A percentile compares a stretch with the other conserved stretches of the same genome.
Conservation (phyloP, 2,329 filamentous ascomycete species). For the Akanthomyces lecanii region DNA sequence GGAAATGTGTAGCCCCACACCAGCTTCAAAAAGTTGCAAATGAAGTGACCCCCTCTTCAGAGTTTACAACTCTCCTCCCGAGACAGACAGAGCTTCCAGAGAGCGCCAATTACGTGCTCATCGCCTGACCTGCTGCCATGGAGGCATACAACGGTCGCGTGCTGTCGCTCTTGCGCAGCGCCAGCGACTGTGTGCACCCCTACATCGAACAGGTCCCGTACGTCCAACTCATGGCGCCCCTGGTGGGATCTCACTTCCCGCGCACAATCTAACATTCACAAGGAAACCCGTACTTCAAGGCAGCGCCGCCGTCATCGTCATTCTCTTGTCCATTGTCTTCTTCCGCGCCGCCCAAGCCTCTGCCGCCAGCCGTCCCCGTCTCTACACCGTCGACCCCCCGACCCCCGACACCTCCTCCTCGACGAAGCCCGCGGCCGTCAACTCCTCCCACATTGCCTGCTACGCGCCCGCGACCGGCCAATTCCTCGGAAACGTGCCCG, state of each 20-base stretch:
- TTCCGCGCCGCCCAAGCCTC: slow-evolving; percentile 26
- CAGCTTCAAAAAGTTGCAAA: slow-evolving; percentile 11
- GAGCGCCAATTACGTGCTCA: neutral
- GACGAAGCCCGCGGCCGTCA: slow-evolving; percentile 55
- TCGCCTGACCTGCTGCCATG: neutral
- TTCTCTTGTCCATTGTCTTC: slow-evolving; percentile 30
- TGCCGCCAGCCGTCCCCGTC: slow-evolving; percentile 41
- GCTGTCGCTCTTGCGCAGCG: slow-evolving; percentile 11
- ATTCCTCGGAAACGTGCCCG: slow-evolving; percentile 73
- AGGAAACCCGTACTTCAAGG: slow-evolving; percentile 29
- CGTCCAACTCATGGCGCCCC: neutral
- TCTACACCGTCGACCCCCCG: slow-evolving; percentile 61
- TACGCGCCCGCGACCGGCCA: slow-evolving; percentile 87
- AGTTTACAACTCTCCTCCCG: neutral
- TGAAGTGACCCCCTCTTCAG: neutral
- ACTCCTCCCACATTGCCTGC: slow-evolving; percentile 69
- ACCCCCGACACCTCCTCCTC: slow-evolving; percentile 51
- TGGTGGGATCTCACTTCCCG: neutral
- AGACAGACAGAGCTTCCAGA: neutral
- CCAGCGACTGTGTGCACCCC: slow-evolving; percentile 2
- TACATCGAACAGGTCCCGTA: slow-evolving; percentile 16
- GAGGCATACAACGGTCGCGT: slow-evolving; percentile 11
- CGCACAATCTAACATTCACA: neutral
- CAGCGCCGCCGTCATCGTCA: slow-evolving; percentile 26
- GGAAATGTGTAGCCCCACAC: slow-evolving; percentile 9